Conservation (phyloP, 2,329 filamentous ascomycete species). For the Xylariaceae sp. region DNA sequence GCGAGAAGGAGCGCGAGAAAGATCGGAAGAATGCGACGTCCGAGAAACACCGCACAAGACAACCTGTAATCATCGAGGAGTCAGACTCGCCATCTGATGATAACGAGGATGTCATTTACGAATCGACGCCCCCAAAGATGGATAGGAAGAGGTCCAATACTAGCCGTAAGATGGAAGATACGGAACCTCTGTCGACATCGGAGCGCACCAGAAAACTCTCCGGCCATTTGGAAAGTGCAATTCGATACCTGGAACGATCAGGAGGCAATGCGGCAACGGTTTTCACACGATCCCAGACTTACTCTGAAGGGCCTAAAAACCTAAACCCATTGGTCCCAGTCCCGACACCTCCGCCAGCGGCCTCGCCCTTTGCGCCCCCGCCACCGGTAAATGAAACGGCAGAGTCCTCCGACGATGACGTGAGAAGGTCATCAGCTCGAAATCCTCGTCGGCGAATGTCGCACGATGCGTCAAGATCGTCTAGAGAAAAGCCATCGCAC, state of each 20-base stretch:
- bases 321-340: constrained; percentile 27
- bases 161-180: constrained; percentile 25
- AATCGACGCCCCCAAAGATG: constrained; percentile 18
- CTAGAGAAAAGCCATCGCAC: constrained; percentile 29
- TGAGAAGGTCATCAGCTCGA: constrained; percentile 24
- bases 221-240: constrained; percentile 25
- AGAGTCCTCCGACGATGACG: constrained; percentile 25
- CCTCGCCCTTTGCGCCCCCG: constrained; percentile 22
- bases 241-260: constrained; percentile 27
- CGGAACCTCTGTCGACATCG: constrained; percentile 4
- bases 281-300: constrained; percentile 25
- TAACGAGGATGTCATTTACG: constrained; percentile 22
- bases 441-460: constrained; percentile 26
- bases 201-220: constrained; percentile 24
- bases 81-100: constrained; percentile 19
- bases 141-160: constrained; percentile 30
- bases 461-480: constrained; percentile 26
- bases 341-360: constrained; percentile 27
- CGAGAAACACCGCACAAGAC: constrained; percentile 27
- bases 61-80: constrained; percentile 24
- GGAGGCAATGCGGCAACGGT: constrained; percentile 21
- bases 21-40: constrained; percentile 28
- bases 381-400: constrained; percentile 17
- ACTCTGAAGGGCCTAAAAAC: constrained; percentile 17
- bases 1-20: constrained; percentile 30